Evolutionary conservation across 805 yeast genomes (phyloP).

Genomic region (Candida stauntonica): DNA sequence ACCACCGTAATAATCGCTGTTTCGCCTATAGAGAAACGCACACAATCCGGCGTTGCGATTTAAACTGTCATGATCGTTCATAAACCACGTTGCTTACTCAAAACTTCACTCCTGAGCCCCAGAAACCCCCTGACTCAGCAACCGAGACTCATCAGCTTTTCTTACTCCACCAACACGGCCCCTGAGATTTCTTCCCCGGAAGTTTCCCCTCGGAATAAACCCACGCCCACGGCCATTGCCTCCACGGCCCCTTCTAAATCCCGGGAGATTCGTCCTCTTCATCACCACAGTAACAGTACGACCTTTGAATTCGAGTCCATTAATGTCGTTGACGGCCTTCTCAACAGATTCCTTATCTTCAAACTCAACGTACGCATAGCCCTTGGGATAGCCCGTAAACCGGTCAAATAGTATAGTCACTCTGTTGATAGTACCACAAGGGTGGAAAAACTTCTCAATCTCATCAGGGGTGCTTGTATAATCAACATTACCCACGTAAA

Average conservation of each 20-base stretch:
- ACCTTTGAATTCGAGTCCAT: conserved; percentile 41
- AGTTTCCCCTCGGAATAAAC: not conserved
- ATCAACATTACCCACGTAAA: conserved; percentile 50
- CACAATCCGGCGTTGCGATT: too few species aligned
- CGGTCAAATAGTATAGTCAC: conserved; percentile 48
- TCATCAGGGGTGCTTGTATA: conserved; percentile 46
- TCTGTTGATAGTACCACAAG: conserved; percentile 43
- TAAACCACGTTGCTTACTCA: too few species aligned
- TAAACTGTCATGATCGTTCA: too few species aligned
- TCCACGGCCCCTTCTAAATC: conserved; percentile 31
- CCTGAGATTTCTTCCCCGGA: not conserved
- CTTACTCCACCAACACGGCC: conserved; percentile 3
- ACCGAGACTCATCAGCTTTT: conserved; percentile 3
- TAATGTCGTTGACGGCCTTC: conserved; percentile 41
- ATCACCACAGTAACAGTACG: conserved; percentile 43
- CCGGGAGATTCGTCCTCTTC: conserved; percentile 54
- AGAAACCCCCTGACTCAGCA: too few species aligned
- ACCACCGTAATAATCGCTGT: too few species aligned
- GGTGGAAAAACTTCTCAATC: conserved; percentile 42
- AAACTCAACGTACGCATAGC: conserved; percentile 64
- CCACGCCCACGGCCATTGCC: conserved; percentile 15
- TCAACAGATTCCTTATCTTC: conserved; percentile 37
- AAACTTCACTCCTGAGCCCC: too few species aligned
- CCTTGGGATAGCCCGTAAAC: conserved; percentile 45
- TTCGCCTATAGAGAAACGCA: too few species aligned